These are phyloP conservation scores for Teratosphaeria destructans DNA, from an alignment of 2,329 filamentous ascomycete genomes.

Conservation along the genomic window DNA sequence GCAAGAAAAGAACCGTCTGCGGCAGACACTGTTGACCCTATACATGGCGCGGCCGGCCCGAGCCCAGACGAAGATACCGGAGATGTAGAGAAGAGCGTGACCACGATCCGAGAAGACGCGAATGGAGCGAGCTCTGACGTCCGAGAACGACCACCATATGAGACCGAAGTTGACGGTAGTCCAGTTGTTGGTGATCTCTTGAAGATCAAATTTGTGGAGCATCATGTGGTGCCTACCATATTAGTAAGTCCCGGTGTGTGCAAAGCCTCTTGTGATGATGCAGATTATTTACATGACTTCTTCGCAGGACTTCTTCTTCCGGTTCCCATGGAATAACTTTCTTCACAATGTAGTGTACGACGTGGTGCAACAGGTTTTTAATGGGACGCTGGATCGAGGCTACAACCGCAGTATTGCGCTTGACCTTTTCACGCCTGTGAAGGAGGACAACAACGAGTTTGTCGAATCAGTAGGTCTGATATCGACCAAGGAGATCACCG, in stretches of 20 bases:
- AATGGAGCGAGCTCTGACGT: conserved; percentile 6
- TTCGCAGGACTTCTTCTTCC: conserved; percentile 84
- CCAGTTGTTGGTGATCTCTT: conserved; percentile 89
- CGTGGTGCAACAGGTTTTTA: conserved; percentile 97
- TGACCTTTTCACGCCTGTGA: conserved; percentile 56
- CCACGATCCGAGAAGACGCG: conserved; percentile 20
- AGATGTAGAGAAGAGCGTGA: conserved; percentile 21
- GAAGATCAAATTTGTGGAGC: conserved; percentile 93
- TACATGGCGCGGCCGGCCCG: conserved; percentile 2
- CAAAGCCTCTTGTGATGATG: not conserved
- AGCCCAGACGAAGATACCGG: not conserved
- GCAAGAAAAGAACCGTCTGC: conserved; percentile 28
- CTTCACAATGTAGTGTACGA: conserved; percentile 98
- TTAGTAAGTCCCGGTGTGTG: conserved; percentile 50
- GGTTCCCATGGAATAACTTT: conserved; percentile 99
- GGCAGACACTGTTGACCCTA: conserved; percentile 4
- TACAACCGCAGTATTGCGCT: conserved; percentile 85
- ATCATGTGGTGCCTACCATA: conserved; percentile 90
- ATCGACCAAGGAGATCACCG: conserved; percentile 77
- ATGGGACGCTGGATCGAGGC: conserved; percentile 92
- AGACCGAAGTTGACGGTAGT: conserved; percentile 49
- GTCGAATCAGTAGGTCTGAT: conserved; percentile 16
- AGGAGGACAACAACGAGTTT: conserved; percentile 1
- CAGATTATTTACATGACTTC: conserved; percentile 3
- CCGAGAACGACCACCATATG: conserved; percentile 33